Percentiles rank a stretch among this genome's conserved stretches.
These are phyloP conservation scores for Bauhinia variegata DNA, from an alignment of 306 rosid species.

Conservation along the genomic window DNA sequence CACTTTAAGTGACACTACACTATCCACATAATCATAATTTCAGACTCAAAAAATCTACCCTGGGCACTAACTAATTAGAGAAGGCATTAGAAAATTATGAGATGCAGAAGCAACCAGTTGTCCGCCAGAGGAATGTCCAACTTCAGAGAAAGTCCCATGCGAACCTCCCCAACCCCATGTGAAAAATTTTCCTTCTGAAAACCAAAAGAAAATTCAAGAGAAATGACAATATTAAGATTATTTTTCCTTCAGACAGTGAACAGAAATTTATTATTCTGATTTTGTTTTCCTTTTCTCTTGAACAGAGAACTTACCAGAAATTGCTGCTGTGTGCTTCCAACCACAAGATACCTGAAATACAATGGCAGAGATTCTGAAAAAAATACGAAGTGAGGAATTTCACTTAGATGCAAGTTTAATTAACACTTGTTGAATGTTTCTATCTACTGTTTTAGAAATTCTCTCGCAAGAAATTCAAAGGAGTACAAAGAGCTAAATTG, in stretches of 20 bases:
- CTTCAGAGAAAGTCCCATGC: slow-evolving; percentile 83
- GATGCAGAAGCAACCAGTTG: slow-evolving; percentile 73
- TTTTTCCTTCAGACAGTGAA: neutral
- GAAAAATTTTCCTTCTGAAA: slow-evolving; percentile 74
- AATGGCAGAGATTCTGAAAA: slow-evolving; percentile 9
- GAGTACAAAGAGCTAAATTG: neutral
- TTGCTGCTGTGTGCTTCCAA: slow-evolving; percentile 96
- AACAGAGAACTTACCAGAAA: slow-evolving; percentile 59
- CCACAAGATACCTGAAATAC: slow-evolving; percentile 82
- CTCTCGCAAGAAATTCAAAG: neutral
- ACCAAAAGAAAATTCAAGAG: slow-evolving; percentile 32
- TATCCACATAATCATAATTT: no score
- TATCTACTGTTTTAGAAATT: slow-evolving; percentile 20
- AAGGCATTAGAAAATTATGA: slow-evolving; percentile 19
- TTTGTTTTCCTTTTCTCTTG: neutral
- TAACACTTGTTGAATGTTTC: neutral
- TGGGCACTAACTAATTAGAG: slow-evolving; percentile 12
- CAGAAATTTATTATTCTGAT: neutral
- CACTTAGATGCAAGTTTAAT: slow-evolving; percentile 2
- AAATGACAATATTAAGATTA: slow-evolving; percentile 3
- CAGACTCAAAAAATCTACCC: neutral
- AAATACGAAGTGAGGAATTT: neutral
- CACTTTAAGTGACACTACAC: no score
- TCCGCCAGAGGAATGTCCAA: slow-evolving; percentile 88
- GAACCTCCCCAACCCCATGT: slow-evolving; percentile 99